Evolutionary conservation across 768 basidiomycete species (phyloP).

Genomic region (Amanita exitialis): DNA sequence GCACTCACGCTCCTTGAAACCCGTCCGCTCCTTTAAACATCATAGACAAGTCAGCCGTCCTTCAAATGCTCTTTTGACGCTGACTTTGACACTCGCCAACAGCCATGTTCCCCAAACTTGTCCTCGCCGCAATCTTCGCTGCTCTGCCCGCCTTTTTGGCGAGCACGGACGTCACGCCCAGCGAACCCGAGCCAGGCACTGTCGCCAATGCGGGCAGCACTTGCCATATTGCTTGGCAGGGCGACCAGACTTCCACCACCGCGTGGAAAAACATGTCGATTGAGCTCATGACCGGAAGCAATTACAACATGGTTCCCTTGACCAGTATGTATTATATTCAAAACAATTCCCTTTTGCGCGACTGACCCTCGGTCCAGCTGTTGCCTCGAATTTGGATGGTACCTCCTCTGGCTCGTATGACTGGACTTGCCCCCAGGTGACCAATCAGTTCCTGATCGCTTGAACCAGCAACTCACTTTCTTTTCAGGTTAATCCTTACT

Average conservation of each 20-base stretch:
- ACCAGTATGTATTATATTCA: constrained; percentile 36
- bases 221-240: constrained; percentile 52
- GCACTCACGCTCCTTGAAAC: neutral
- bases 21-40: neutral
- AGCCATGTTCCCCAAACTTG: constrained; percentile 28
- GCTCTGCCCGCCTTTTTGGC: constrained; percentile 26
- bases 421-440: constrained; percentile 60
- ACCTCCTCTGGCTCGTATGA: constrained; percentile 38
- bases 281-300: constrained; percentile 73
- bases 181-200: constrained; percentile 44
- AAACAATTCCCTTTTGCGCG: neutral
- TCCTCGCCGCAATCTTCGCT: constrained; percentile 27
- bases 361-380: constrained; percentile 31
- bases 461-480: neutral
- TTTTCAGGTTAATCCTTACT: constrained; percentile 46
- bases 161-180: constrained; percentile 52
- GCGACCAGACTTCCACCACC: constrained; percentile 39
- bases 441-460: constrained; percentile 7
- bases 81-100: neutral
- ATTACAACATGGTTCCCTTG: constrained; percentile 56
- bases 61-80: neutral
- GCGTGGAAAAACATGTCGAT: constrained; percentile 66
- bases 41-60: neutral
- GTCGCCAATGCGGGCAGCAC: constrained; percentile 44
- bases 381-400: constrained; percentile 55